Base-by-base conservation (phyloP, 352 stramenopile species). In the Phytophthora melonis region DNA sequence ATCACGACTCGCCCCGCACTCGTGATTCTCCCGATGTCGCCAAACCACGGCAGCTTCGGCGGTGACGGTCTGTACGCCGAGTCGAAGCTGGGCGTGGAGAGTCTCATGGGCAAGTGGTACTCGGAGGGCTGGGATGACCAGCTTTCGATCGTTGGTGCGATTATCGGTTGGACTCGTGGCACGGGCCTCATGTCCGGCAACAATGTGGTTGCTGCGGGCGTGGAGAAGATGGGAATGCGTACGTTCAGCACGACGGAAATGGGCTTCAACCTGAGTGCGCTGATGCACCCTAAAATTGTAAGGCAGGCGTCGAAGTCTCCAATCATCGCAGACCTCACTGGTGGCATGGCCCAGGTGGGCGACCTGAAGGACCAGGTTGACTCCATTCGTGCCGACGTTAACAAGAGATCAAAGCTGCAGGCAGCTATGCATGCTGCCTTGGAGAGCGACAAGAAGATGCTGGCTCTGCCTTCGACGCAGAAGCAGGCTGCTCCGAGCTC, bases 211-310 rank as follows among this genome's bases (percentile, higher is more conserved):
- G 88, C 91, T 21, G 79, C 81, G 8, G 90, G 87, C n/a, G 80
- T 97, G 21, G 91, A 97, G 72, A 85, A 88, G 56, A 79, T 95
- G 36, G 86, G 87, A 59, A 83, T 94, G 54, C 87, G 91, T 61
- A 97, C 90, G 23, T 97, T 97, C 69, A 95, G 80, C 63, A 93
- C 87, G 10, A 86, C 78, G n/a, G 88, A 97, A 77, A 97, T 96
- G 87, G 90, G 87, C 16, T 97, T 97, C 73, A 96, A 97, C 79
- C 58, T 97, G 23, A 90, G 84, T 23, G 90, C 84, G 0, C 72
- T 97, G 61, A 82, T 97, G 80, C 90, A 97, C 57, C 90, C 89
- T 8, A 86, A 60, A 54, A 86, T 97, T 45, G 91, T 93, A 0
- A 79, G 92, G 56, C 83, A 79, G 58, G 91, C 91, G 0, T 83